phyloP scores from a whole-genome alignment of 345 rosid species.

The Camelina neglecta region DNA sequence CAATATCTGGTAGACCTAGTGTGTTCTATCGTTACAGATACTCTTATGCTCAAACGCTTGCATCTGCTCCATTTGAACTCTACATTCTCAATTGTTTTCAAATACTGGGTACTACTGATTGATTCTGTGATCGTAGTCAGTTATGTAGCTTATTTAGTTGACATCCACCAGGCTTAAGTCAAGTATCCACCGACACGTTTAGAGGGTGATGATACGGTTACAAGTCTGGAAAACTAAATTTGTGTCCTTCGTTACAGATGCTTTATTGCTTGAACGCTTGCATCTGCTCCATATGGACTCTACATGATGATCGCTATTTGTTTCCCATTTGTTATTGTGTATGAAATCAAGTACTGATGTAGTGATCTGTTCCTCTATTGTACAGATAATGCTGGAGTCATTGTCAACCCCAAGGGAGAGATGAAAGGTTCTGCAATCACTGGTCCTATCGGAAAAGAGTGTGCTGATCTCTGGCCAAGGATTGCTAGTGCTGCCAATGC shows the following conservation, averaged over 20 bases:
- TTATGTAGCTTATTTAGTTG: neutral
- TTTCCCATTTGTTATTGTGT: neutral
- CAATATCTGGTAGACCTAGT: slow-evolving; percentile 56
- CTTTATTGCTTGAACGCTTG: slow-evolving; percentile 42
- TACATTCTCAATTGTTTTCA: slow-evolving; percentile 27
- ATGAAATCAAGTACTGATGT: neutral
- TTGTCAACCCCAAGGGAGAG: slow-evolving; percentile 94
- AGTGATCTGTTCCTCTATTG: neutral
- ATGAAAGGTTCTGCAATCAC: slow-evolving; percentile 99
- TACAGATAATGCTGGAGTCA: slow-evolving; percentile 96
- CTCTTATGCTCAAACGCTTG: slow-evolving; percentile 40
- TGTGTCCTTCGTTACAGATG: slow-evolving; percentile 69
- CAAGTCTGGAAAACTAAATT: slow-evolving; percentile 59
- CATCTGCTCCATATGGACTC: slow-evolving; percentile 83
- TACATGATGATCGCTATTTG: slow-evolving; percentile 15
- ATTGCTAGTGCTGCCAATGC: slow-evolving; percentile 87
- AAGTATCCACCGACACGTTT: slow-evolving; percentile 52
- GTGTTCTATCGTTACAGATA: slow-evolving; percentile 65
- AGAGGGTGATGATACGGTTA: slow-evolving; percentile 66
- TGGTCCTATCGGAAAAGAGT: slow-evolving; percentile 95
- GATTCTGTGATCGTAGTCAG: neutral
- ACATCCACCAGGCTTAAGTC: slow-evolving; percentile 61
- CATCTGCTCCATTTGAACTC: slow-evolving; percentile 77
- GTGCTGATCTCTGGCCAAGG: slow-evolving; percentile 92
- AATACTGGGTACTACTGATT: neutral